Conservation (phyloP, 2,329 filamentous ascomycete genomes). For the Dactylonectria estremocensis region DNA sequence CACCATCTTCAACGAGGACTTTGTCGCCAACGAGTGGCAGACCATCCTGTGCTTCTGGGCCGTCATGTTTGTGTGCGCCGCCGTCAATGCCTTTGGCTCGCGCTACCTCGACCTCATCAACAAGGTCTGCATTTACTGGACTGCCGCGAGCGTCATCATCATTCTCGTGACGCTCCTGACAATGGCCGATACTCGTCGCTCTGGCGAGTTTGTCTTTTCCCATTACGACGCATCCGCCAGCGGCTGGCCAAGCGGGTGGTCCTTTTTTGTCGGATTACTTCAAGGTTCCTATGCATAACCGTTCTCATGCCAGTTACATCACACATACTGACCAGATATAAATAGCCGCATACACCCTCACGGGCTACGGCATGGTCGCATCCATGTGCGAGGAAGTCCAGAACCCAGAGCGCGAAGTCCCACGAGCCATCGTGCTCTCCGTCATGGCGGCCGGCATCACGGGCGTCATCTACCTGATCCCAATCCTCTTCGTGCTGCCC, state of each 20-base stretch:
- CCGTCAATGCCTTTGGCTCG: conserved; percentile 77
- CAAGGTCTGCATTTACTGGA: conserved; percentile 82
- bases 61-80: conserved; percentile 74
- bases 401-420: conserved; percentile 72
- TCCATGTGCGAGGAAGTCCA: conserved; percentile 75
- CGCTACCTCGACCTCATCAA: conserved; percentile 76
- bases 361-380: conserved; percentile 67
- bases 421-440: conserved; percentile 77
- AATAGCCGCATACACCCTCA: conserved; percentile 57
- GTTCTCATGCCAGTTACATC: conserved; percentile 54
- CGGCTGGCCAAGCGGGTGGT: conserved; percentile 79
- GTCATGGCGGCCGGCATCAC: conserved; percentile 76
- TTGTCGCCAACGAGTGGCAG: conserved; percentile 75
- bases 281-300: conserved; percentile 58
- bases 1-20: conserved; percentile 74
- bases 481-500: conserved; percentile 83
- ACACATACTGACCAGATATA: conserved; percentile 25
- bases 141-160: conserved; percentile 76
- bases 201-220: conserved; percentile 76
- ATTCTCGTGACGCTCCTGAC: conserved; percentile 79
- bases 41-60: conserved; percentile 82
- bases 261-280: conserved; percentile 69
- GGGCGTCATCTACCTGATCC: conserved; percentile 76
- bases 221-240: conserved; percentile 77
- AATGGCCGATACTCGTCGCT: conserved; percentile 75